Conservation (phyloP, 768 basidiomycete genomes). For the Lentinula sp. region DNA sequence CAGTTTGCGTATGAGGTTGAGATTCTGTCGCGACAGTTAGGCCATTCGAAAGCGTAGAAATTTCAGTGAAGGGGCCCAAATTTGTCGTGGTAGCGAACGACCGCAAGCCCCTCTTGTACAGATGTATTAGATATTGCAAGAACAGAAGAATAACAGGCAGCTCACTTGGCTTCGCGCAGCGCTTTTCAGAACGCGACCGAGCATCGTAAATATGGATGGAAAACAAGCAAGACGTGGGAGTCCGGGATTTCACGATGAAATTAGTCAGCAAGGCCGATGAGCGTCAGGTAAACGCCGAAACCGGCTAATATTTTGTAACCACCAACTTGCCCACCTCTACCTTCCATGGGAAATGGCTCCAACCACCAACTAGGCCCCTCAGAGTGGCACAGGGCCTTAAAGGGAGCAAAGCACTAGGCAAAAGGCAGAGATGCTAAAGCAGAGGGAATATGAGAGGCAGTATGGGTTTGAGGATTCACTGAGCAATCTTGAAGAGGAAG, state of each 20-base stretch:
- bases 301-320: too few relatives aligned
- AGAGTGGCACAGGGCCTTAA: too few relatives aligned
- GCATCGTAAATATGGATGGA: slow-evolving; percentile 20
- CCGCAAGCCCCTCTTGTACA: slow-evolving; percentile 47
- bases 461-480: too few relatives aligned
- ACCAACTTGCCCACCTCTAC: too few relatives aligned
- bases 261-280: background rate
- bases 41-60: slow-evolving; percentile 91
- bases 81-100: slow-evolving; percentile 71
- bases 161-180: slow-evolving; percentile 35
- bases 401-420: too few relatives aligned
- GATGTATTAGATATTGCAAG: background rate
- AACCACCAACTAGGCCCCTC: too few relatives aligned
- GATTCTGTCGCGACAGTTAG: slow-evolving; percentile 92
- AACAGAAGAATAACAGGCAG: slow-evolving; percentile 7
- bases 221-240: slow-evolving; percentile 8
- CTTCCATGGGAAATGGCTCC: too few relatives aligned
- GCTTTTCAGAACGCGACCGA: slow-evolving; percentile 35
- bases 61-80: slow-evolving; percentile 75
- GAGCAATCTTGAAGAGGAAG: too few relatives aligned
- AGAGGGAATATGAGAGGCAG: too few relatives aligned
- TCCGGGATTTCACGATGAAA: slow-evolving; percentile 5
- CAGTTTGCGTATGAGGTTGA: slow-evolving; percentile 87
- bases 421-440: too few relatives aligned
- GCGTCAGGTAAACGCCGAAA: background rate